Evolutionary conservation across 257 asterid genomes (phyloP), one percentile per base, ranked within the genome.

Genomic region (Rhazya stricta): DNA sequence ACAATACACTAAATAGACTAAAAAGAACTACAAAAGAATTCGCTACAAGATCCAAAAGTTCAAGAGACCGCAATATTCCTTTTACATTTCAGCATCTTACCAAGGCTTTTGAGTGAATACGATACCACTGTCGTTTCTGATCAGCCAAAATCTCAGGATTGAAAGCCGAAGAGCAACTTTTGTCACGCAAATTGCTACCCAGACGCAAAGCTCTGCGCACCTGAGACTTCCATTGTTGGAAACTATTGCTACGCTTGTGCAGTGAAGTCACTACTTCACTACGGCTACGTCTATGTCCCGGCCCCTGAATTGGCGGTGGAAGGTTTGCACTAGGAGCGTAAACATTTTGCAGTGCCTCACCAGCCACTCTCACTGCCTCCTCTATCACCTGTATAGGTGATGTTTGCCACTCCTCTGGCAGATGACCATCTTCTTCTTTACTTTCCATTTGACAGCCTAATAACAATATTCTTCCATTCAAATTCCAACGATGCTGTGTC

Each of bases 51-150:
- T 46, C 8, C 37, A 65, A 36, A 12, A 73, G 19, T 72, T 30
- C 74, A 65, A 73, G 39, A 72, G 71, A 69, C 39, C 58, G 71
- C 68, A 63, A 69, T 48, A 42, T 32, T 79, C 73, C 54, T 43
- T 54, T 71, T 46, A 32, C 30, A 68, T 71, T 56, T 67, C 78
- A 69, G 78, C 41, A 58, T 72, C 89, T 76, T 90, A 94, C 98
- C 97, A 60, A 50, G 77, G 89, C 65, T 79, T 86, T 90, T 16
- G 98, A 90, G 78, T 90, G 87, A 76, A 87, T 82, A 81, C 88
- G 91, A 88, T 88, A 90, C 98, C 98, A 94, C 80, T 90, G 97
- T 66, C 98, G 81, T 85, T 94, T 94, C 86, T 90, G 98, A 77
- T 94, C 88, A 63, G 97, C 94, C 74, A 91, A 85, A 85, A 90